Conservation (phyloP, 176 grass and related monocot species). For the Aegilops umbellulata region DNA sequence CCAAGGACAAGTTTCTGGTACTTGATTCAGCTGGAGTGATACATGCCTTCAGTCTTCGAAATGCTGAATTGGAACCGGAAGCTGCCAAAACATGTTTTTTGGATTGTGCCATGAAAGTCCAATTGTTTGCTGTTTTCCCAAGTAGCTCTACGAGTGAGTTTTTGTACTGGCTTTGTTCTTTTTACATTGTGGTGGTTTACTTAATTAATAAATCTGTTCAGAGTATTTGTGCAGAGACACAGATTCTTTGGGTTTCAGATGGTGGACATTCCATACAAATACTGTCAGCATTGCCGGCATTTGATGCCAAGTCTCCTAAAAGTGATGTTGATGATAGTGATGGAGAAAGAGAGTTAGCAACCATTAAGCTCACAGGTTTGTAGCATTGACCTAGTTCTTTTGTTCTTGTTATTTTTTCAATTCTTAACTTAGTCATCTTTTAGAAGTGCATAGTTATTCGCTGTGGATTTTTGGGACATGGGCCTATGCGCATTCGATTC, state of each 20-base stretch:
- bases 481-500: too few species aligned
- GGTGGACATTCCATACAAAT: constrained; percentile 69
- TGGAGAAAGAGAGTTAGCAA: constrained; percentile 33
- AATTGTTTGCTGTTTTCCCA: constrained; percentile 67
- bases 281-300: constrained; percentile 48
- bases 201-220: constrained; percentile 82
- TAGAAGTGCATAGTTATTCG: neutral
- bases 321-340: constrained; percentile 13
- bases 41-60: constrained; percentile 54
- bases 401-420: neutral
- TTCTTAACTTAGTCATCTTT: constrained; percentile 19
- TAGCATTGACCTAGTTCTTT: constrained; percentile 18
- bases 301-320: constrained; percentile 42
- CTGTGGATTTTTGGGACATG: too few species aligned
- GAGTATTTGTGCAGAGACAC: constrained; percentile 72
- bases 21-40: constrained; percentile 81
- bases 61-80: constrained; percentile 31
- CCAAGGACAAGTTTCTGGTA: constrained; percentile 66
- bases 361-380: constrained; percentile 65
- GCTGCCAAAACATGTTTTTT: constrained; percentile 31
- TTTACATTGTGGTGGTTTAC: constrained; percentile 35
- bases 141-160: constrained; percentile 76
- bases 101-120: constrained; percentile 76
- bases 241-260: constrained; percentile 86
- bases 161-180: constrained; percentile 17